Evolutionary conservation across 2,329 filamentous ascomycete genomes (phyloP).

Genomic region (Teratosphaeria destructans): DNA sequence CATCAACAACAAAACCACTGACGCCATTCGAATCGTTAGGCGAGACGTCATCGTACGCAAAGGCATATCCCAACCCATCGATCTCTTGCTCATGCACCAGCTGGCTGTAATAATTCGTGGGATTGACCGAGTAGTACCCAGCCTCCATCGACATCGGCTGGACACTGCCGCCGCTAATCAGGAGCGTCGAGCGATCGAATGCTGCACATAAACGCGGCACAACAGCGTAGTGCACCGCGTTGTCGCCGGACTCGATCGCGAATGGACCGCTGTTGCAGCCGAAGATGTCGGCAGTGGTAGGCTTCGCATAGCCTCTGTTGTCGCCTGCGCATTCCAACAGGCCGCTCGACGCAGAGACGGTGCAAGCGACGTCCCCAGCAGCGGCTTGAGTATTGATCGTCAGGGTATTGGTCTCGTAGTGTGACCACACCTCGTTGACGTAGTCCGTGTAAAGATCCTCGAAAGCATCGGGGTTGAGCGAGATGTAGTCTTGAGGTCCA

Average conservation of each 20-base stretch:
- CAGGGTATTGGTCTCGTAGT: conserved; percentile 37
- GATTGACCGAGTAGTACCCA: conserved; percentile 35
- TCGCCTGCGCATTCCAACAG: conserved; percentile 33
- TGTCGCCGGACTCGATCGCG: conserved; percentile 31
- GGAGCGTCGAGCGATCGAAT: conserved; percentile 62
- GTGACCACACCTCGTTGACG: conserved; percentile 41
- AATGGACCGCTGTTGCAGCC: conserved; percentile 57
- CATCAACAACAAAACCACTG: conserved; percentile 33
- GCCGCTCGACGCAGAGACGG: conserved; percentile 26
- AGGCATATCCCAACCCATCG: conserved; percentile 54
- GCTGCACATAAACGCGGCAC: conserved; percentile 67
- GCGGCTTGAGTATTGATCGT: conserved; percentile 55
- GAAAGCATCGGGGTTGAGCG: conserved; percentile 35
- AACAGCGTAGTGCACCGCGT: conserved; percentile 43
- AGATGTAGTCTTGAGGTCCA: conserved; percentile 33
- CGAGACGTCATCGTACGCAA: conserved; percentile 61
- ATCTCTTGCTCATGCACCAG: conserved; percentile 51
- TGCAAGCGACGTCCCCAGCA: conserved; percentile 43
- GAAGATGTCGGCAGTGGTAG: conserved; percentile 54
- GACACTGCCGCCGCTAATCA: conserved; percentile 38
- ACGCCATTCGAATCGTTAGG: conserved; percentile 42
- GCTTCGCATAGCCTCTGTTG: conserved; percentile 43
- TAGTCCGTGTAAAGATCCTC: conserved; percentile 41
- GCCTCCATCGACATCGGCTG: conserved; percentile 32
- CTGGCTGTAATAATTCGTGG: conserved; percentile 45